These are phyloP conservation scores for Elsinoe necatrix DNA, from an alignment of 2,329 filamentous ascomycete species.

Conservation along the genomic window DNA sequence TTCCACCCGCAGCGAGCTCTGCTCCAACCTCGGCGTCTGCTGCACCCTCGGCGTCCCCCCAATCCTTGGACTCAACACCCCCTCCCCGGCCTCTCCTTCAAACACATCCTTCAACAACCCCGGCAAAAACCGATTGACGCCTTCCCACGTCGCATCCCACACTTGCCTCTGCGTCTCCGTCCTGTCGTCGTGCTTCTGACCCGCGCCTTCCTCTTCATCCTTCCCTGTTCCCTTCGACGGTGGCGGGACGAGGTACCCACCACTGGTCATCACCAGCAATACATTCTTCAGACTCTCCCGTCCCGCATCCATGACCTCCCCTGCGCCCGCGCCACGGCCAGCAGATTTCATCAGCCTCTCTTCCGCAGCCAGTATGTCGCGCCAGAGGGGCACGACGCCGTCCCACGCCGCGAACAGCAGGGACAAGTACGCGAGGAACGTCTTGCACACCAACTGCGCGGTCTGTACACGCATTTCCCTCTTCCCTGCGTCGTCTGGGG, in stretches of 20 bases:
- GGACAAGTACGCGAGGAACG: constrained; percentile 88
- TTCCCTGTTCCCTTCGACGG: constrained; percentile 13
- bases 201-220: constrained; percentile 27
- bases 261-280: constrained; percentile 86
- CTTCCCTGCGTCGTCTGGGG: constrained; percentile 86
- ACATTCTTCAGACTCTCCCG: constrained; percentile 95
- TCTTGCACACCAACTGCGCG: constrained; percentile 84
- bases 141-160: constrained; percentile 54
- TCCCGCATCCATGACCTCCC: constrained; percentile 58
- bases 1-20: constrained; percentile 4
- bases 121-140: constrained; percentile 53
- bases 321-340: neutral
- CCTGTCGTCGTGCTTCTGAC: constrained; percentile 30
- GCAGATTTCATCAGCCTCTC: constrained; percentile 76
- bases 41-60: neutral
- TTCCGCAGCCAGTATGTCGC: constrained; percentile 86
- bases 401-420: constrained; percentile 74
- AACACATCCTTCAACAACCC: constrained; percentile 52
- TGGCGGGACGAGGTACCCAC: constrained; percentile 71
- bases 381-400: constrained; percentile 84
- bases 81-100: constrained; percentile 36
- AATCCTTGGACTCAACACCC: constrained; percentile 6
- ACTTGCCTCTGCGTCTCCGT: constrained; percentile 42
- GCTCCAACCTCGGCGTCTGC: neutral
- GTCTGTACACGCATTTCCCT: constrained; percentile 88